Evolutionary conservation across 2,329 filamentous ascomycete species (phyloP).

Genomic region (Tolypocladium capitatum): DNA sequence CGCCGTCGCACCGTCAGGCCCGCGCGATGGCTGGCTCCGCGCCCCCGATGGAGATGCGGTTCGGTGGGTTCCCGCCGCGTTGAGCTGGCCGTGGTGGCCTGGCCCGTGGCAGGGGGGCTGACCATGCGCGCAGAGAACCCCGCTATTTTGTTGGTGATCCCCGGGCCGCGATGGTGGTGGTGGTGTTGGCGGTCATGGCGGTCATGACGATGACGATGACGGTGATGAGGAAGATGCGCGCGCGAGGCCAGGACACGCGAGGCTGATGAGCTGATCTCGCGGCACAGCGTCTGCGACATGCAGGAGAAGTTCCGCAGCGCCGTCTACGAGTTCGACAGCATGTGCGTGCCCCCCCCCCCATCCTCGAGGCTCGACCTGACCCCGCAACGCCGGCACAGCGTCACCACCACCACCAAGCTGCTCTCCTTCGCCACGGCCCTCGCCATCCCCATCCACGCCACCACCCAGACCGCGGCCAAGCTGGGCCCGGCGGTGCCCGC

Average conservation of each 20-base stretch:
- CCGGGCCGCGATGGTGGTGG: too few relatives aligned
- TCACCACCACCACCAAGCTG: constrained; percentile 56
- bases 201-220: too few relatives aligned
- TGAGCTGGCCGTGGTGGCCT: too few relatives aligned
- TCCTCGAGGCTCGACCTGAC: too few relatives aligned
- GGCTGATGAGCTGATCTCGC: neutral
- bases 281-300: constrained; percentile 77
- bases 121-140: constrained; percentile 25
- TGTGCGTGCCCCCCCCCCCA: constrained; percentile 39
- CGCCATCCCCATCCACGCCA: constrained; percentile 67
- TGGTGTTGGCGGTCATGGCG: too few relatives aligned
- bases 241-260: too few relatives aligned
- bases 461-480: constrained; percentile 68
- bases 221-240: too few relatives aligned
- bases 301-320: constrained; percentile 82
- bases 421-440: constrained; percentile 51
- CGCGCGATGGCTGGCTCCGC: constrained; percentile 4
- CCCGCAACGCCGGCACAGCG: constrained; percentile 34
- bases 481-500: constrained; percentile 71
- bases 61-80: constrained; percentile 14
- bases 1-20: neutral
- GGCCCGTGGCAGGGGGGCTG: too few relatives aligned
- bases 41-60: constrained; percentile 13
- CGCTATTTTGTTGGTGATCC: constrained; percentile 33
- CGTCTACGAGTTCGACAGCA: constrained; percentile 74